phyloP scores from a whole-genome alignment of 2,329 filamentous ascomycete genomes.

The Microascus cirrosus region DNA sequence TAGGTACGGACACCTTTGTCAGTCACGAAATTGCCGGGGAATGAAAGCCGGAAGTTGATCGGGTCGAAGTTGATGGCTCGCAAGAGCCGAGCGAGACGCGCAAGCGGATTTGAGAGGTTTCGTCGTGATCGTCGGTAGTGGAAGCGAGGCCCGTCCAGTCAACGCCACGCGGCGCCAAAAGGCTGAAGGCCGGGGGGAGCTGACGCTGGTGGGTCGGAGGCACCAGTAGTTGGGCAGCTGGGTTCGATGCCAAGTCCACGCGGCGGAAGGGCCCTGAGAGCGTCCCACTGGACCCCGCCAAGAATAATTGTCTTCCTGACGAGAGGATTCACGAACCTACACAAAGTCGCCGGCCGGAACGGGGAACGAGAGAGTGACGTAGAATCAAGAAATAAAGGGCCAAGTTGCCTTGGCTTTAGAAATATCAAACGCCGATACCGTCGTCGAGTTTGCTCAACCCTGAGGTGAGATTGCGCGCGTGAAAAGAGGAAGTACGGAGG shows the following conservation, averaged over 20 bases:
- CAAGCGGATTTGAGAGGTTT: background rate
- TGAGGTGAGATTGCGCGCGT: background rate
- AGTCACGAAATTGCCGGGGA: background rate
- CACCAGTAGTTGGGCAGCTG: background rate
- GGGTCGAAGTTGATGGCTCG: constrained; percentile 1
- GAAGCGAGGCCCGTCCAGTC: background rate
- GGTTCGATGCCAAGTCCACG: background rate
- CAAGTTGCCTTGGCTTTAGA: too few relatives aligned
- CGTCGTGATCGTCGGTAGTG: background rate
- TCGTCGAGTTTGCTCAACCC: too few relatives aligned
- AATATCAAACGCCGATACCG: too few relatives aligned
- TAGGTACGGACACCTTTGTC: background rate
- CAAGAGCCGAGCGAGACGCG: background rate
- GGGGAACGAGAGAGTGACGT: too few relatives aligned
- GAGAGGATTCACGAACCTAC: too few relatives aligned
- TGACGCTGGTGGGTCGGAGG: background rate
- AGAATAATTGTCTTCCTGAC: background rate
- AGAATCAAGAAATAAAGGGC: too few relatives aligned
- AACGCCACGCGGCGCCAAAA: background rate
- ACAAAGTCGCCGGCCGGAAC: too few relatives aligned
- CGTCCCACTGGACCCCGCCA: background rate
- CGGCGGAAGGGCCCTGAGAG: background rate
- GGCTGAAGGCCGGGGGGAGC: background rate
- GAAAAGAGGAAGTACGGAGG: background rate
- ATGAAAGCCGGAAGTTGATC: constrained; percentile 5